phyloP scores from a whole-genome alignment of 2,329 filamentous ascomycete species.

The Lachnellula occidentalis region DNA sequence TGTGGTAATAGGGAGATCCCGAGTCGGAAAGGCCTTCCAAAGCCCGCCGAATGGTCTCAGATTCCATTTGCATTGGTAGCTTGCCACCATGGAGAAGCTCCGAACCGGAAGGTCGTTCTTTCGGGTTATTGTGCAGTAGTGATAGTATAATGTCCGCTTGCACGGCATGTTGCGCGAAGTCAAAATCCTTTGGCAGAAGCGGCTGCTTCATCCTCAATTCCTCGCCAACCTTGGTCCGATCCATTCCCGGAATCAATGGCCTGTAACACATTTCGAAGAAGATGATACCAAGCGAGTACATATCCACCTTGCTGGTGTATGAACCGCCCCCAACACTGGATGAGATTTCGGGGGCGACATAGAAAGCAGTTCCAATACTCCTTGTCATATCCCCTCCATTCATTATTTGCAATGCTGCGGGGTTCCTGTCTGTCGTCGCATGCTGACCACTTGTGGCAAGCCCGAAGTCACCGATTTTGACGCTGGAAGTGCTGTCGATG shows the following conservation, averaged over 20 bases:
- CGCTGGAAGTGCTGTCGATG: constrained; percentile 83
- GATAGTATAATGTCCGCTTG: constrained; percentile 75
- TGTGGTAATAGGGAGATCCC: constrained; percentile 80
- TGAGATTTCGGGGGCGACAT: constrained; percentile 87
- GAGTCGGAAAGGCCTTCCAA: constrained; percentile 77
- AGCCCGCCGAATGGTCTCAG: constrained; percentile 80
- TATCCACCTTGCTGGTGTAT: constrained; percentile 94
- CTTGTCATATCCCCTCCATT: constrained; percentile 61
- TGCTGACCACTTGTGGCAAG: constrained; percentile 85
- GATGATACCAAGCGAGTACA: constrained; percentile 96
- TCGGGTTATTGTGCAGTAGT: constrained; percentile 76
- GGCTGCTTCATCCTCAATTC: constrained; percentile 63
- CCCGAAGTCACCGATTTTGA: constrained; percentile 95
- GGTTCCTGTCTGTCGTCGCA: constrained; percentile 49
- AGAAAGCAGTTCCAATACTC: constrained; percentile 74
- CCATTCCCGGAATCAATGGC: constrained; percentile 53
- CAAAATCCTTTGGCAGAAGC: constrained; percentile 67
- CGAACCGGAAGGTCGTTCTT: constrained; percentile 72
- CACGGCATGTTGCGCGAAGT: constrained; percentile 57
- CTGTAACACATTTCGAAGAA: constrained; percentile 96
- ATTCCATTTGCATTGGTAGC: constrained; percentile 86
- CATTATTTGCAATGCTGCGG: constrained; percentile 16
- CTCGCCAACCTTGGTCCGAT: constrained; percentile 59
- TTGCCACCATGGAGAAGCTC: constrained; percentile 83
- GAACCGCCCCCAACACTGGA: constrained; percentile 67